Evolutionary conservation across 176 grass and related monocot genomes (phyloP).

Genomic region (Carex pumila): DNA sequence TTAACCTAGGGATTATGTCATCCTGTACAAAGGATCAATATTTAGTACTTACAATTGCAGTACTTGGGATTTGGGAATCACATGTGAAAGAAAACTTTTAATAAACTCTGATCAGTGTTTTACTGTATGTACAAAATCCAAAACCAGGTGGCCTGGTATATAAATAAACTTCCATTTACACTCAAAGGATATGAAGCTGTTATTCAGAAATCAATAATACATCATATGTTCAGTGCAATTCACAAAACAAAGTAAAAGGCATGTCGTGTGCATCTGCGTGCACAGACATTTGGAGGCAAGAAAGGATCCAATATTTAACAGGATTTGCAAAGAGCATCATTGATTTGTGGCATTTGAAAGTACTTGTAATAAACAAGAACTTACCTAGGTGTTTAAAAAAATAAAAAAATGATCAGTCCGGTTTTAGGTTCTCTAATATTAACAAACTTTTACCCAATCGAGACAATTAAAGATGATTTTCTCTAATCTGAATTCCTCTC

Average conservation of each 20-base stretch:
- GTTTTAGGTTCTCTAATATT: background rate
- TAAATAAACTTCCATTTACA: background rate
- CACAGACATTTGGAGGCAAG: background rate
- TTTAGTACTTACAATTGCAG: background rate
- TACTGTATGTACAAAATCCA: background rate
- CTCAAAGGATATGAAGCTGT: background rate
- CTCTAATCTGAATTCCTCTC: background rate
- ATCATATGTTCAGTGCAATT: background rate
- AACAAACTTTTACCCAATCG: background rate
- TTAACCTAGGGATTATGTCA: conserved; percentile 90
- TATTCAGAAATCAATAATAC: background rate
- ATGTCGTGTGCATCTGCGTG: background rate
- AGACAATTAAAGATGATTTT: background rate
- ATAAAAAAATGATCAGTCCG: background rate
- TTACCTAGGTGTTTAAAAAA: background rate
- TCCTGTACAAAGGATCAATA: conserved; percentile 39
- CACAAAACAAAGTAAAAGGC: background rate
- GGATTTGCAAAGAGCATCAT: background rate
- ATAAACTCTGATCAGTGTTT: background rate
- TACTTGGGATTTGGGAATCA: background rate
- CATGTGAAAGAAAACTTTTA: background rate
- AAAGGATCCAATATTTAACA: background rate
- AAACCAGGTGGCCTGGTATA: background rate
- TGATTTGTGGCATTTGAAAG: background rate
- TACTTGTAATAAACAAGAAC: background rate